Conservation (phyloP, 164 flowering plant genomes). For the Macadamia tetraphylla region DNA sequence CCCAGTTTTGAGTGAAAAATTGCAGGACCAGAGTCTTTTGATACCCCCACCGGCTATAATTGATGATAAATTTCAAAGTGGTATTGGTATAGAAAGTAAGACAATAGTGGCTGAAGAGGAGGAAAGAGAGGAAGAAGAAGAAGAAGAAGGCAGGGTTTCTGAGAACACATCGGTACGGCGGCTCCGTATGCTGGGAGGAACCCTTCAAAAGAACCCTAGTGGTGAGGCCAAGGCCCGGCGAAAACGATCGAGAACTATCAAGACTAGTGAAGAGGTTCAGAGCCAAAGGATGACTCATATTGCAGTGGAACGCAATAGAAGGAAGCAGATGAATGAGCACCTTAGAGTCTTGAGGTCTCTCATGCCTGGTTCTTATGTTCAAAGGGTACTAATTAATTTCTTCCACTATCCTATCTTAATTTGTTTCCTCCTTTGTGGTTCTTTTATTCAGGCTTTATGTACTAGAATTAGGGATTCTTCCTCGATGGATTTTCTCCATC, state of each 20-base stretch:
- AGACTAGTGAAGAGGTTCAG: conserved; percentile 89
- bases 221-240: conserved; percentile 46
- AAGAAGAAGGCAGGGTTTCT: conserved; percentile 21
- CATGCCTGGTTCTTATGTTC: conserved; percentile 94
- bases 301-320: conserved; percentile 87
- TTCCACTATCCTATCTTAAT: neutral
- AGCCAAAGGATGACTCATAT: conserved; percentile 99
- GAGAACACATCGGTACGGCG: conserved; percentile 39
- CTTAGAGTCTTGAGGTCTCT: conserved; percentile 82
- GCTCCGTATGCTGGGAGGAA: conserved; percentile 38
- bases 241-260: conserved; percentile 65
- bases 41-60: conserved; percentile 13
- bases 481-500: too few species aligned
- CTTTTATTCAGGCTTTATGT: too few species aligned
- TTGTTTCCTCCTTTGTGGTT: too few species aligned
- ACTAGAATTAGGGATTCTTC: too few species aligned
- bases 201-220: conserved; percentile 15
- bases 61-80: conserved; percentile 18
- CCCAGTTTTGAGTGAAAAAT: conserved; percentile 67
- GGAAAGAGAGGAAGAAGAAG: conserved; percentile 22
- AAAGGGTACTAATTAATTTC: conserved; percentile 51
- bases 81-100: neutral
- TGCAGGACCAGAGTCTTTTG: conserved; percentile 29
- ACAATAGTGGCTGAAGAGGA: conserved; percentile 6
- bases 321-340: conserved; percentile 98